phyloP scores from a whole-genome alignment of 495 filamentous ascomycete genomes.

The Aspergillus diversus region DNA sequence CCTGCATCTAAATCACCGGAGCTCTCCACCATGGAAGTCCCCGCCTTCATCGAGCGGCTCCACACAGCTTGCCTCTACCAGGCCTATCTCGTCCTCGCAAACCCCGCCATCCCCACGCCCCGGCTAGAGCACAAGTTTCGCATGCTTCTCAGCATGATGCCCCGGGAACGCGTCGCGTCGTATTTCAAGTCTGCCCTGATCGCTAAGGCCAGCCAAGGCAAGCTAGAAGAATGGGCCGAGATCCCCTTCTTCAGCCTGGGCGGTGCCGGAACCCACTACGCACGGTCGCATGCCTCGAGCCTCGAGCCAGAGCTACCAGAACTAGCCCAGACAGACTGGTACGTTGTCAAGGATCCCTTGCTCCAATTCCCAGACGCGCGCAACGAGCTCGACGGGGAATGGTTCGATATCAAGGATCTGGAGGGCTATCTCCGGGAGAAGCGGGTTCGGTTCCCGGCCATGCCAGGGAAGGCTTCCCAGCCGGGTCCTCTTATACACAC shows the following conservation, averaged over 20 bases:
- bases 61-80: conserved; percentile 65
- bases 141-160: conserved; percentile 63
- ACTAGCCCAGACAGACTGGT: conserved; percentile 35
- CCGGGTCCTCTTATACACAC: conserved; percentile 1
- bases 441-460: conserved; percentile 25
- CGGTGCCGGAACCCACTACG: conserved; percentile 67
- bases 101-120: conserved; percentile 52
- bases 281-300: conserved; percentile 30
- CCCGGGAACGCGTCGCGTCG: conserved; percentile 49
- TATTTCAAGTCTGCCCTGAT: conserved; percentile 43
- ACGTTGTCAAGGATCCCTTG: conserved; percentile 32
- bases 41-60: conserved; percentile 62
- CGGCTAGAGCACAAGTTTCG: conserved; percentile 63
- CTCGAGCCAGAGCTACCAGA: conserved; percentile 23
- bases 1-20: conserved; percentile 15
- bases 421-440: conserved; percentile 62
- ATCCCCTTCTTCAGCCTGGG: conserved; percentile 66
- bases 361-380: conserved; percentile 23
- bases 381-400: conserved; percentile 65
- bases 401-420: conserved; percentile 74
- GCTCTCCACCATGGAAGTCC: conserved; percentile 57
- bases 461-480: not conserved
- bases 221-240: conserved; percentile 57
- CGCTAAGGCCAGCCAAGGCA: conserved; percentile 24
- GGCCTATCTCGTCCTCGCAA: conserved; percentile 57